phyloP scores from a whole-genome alignment of 345 rosid species.

The Eucalyptus shirleyi region DNA sequence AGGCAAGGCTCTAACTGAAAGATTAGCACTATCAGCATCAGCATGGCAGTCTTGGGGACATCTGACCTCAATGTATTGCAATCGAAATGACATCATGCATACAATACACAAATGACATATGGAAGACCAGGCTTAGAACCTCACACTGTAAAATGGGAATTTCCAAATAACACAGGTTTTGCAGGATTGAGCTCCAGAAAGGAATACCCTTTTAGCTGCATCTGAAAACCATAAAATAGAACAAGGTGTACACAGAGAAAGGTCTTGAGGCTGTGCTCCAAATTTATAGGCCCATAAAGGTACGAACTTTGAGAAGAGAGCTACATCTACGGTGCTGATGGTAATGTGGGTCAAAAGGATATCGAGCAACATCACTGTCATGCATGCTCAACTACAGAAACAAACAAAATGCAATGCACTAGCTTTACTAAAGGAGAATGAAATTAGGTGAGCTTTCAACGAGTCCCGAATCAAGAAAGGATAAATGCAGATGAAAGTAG shows the following conservation, averaged over 20 bases:
- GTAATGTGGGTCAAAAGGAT: constrained; percentile 1
- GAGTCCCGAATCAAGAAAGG: not conserved
- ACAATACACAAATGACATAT: not conserved
- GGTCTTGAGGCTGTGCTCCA: constrained; percentile 6
- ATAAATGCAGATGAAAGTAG: not conserved
- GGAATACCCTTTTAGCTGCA: not conserved
- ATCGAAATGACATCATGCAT: not conserved
- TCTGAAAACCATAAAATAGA: not conserved
- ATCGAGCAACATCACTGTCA: constrained; percentile 1
- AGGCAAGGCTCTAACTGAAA: not conserved
- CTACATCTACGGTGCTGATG: constrained; percentile 11
- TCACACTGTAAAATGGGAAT: not conserved
- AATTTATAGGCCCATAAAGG: not conserved
- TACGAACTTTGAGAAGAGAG: not conserved
- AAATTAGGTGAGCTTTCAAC: constrained; percentile 1
- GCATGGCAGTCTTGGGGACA: not conserved
- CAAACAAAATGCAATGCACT: not conserved
- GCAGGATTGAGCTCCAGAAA: not conserved
- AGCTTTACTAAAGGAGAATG: not conserved
- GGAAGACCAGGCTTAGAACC: not conserved
- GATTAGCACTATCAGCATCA: not conserved
- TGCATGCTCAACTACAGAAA: constrained; percentile 4
- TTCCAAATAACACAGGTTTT: not conserved
- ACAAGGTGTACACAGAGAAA: constrained; percentile 6
- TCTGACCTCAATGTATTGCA: not conserved